Base-by-base conservation (phyloP, 768 basidiomycete genomes). In the Leucocoprinus sp. region DNA sequence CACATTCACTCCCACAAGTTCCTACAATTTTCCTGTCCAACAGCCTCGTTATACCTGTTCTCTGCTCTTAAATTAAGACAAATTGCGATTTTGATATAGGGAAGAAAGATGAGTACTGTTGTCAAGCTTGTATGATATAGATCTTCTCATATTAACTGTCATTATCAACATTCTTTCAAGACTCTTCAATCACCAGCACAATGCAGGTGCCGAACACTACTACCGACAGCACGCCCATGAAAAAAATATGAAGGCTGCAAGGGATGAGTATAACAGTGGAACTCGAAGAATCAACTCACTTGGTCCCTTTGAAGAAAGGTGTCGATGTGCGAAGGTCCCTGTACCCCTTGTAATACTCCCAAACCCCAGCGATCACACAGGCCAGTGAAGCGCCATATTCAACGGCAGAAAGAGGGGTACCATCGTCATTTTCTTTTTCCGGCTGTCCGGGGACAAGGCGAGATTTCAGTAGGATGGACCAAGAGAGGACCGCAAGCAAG, bases 261-360 rank as follows among this genome's bases (percentile, higher is more conserved):
- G 14, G 29, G 36, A 28, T 48, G 23, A 23, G 36, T 37, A 36
- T 47, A 44, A 45, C 23, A 15, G 19, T 45, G 42, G 34, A 18
- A 11, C 24, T 21, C 19, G 24, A 45, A 43, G 18, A 38, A 7
- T 5, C 5, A n/a, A 63, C 69, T 44, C 52, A 80, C 84, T 76
- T 80, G 21, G 74, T 68, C 12, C 70, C 74, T 23, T 62, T 64
- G 29, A 84, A 57, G 56, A 86, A 84, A 1, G 81, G 80, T 50
- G 74, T 70, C 62, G 74, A 67, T 45, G 68, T 65, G 45, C 72
- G 64, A 50, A 86, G 58, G 56, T 82, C 81, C 54, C 66, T 61
- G 36, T 70, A 76, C 1, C 77, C 77, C 39, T 63, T 68, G 48
- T 74, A 71, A 50, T 83, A 88, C 61, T 84, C 82, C 78, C 78